Percentiles rank a stretch among this genome's conserved stretches.
Evolutionary conservation across 345 rosid species (phyloP).

Genomic region (Psidium guajava): DNA sequence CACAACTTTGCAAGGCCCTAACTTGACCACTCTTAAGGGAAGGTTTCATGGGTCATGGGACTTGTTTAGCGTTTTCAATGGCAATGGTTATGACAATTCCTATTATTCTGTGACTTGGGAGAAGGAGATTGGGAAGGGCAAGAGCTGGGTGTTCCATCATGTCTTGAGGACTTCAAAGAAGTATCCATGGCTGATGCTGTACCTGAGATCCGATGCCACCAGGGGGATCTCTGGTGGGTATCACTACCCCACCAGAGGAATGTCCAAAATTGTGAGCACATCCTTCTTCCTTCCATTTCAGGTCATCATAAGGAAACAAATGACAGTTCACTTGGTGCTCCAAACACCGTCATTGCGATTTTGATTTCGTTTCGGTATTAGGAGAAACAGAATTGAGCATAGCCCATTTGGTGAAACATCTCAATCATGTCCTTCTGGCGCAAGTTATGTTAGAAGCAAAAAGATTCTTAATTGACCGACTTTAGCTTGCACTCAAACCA

Average conservation of each 20-base stretch:
- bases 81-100: conserved; percentile 13
- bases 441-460: not conserved
- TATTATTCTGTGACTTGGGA: conserved; percentile 62
- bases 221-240: conserved; percentile 70
- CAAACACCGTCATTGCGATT: not conserved
- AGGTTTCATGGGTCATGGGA: conserved; percentile 77
- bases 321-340: not conserved
- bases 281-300: not conserved
- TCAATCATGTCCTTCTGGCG: not conserved
- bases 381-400: not conserved
- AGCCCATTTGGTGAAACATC: not conserved
- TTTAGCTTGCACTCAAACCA: not conserved
- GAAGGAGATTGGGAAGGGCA: conserved; percentile 51
- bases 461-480: not conserved
- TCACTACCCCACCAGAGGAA: conserved; percentile 70
- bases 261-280: conserved; percentile 48
- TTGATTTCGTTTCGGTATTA: not conserved
- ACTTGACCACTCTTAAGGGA: conserved; percentile 23
- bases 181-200: conserved; percentile 89
- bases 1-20: conserved; percentile 32
- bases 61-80: conserved; percentile 14
- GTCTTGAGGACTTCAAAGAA: conserved; percentile 50
- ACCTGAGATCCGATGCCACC: conserved; percentile 84
- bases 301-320: not conserved
- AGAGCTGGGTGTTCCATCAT: conserved; percentile 62